Conservation (phyloP, 225 moss, liverwort and hornwort genomes). For the Physcomitrium patens region DNA sequence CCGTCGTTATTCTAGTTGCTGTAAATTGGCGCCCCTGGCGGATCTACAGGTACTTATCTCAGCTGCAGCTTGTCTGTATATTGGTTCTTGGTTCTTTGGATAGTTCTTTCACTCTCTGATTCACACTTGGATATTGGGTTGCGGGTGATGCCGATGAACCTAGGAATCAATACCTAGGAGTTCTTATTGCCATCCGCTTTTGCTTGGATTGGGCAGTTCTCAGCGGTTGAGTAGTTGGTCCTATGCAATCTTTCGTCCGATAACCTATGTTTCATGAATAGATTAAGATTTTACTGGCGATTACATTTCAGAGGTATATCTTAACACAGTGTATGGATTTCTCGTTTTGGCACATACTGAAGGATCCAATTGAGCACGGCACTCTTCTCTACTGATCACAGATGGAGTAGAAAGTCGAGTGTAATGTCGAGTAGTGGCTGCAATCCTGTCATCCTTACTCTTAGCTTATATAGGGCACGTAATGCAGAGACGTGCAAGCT, state of each 20-base stretch:
- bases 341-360: not conserved
- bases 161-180: not conserved
- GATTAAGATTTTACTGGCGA: not conserved
- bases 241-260: conserved; percentile 22
- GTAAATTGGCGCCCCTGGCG: conserved; percentile 99
- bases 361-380: conserved; percentile 33
- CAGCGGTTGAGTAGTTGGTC: conserved; percentile 15
- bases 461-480: not conserved
- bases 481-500: conserved; percentile 21
- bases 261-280: not conserved
- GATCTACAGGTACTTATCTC: conserved; percentile 84
- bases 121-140: not conserved
- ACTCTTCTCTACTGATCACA: not conserved
- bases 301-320: conserved; percentile 30
- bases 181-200: not conserved
- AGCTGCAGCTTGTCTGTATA: conserved; percentile 13
- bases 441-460: not conserved
- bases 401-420: conserved; percentile 8
- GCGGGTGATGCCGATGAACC: conserved; percentile 8
- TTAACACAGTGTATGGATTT: conserved; percentile 15
- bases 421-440: conserved; percentile 16
- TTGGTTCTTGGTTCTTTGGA: conserved; percentile 15
- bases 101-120: conserved; percentile 10
- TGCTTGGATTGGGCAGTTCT: conserved; percentile 5
- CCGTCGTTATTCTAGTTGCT: conserved; percentile 79